A percentile compares a stretch with the other conserved stretches of the same genome.
These are phyloP conservation scores for Aspergillus alliaceus DNA, from an alignment of 2,329 filamentous ascomycete species.

Conservation along the genomic window DNA sequence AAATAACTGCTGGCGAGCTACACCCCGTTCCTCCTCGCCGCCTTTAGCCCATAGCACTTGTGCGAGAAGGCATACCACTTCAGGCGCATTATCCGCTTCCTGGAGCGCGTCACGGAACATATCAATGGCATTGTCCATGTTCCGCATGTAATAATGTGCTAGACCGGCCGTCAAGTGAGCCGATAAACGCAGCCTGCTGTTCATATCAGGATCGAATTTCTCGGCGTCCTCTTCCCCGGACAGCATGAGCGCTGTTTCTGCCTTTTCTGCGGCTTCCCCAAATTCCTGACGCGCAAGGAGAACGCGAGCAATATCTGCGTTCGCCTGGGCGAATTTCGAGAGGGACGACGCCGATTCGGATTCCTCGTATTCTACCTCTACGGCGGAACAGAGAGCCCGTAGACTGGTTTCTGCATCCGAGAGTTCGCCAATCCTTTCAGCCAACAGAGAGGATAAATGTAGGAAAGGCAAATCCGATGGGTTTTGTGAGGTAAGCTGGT, in stretches of 20 bases:
- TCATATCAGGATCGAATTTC: conserved; percentile 60
- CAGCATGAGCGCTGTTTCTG: conserved; percentile 76
- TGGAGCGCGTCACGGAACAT: conserved; percentile 79
- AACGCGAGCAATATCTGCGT: conserved; percentile 82
- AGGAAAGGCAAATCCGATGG: conserved; percentile 70
- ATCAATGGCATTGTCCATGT: conserved; percentile 68
- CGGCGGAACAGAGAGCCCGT: conserved; percentile 63
- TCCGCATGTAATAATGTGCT: conserved; percentile 70
- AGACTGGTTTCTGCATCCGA: conserved; percentile 63
- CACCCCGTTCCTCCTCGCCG: conserved; percentile 68
- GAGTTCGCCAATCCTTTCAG: conserved; percentile 75
- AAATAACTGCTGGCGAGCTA: conserved; percentile 78
- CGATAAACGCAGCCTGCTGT: conserved; percentile 73
- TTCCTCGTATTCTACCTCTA: conserved; percentile 81
- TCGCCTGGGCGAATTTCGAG: conserved; percentile 75
- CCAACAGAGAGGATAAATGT: conserved; percentile 77
- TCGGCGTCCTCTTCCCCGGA: conserved; percentile 70
- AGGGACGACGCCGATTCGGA: conserved; percentile 75
- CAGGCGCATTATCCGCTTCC: conserved; percentile 73
- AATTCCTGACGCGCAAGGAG: conserved; percentile 70
- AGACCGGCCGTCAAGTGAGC: conserved; percentile 84
- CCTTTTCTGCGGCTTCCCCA: conserved; percentile 71
- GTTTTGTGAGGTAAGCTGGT: conserved; percentile 72
- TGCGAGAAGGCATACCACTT: conserved; percentile 82
- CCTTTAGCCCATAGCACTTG: conserved; percentile 94